Evolutionary conservation across 2,329 filamentous ascomycete species (phyloP), one percentile per base, ranked within the genome.

Genomic region (Sclerotinia trifoliorum): DNA sequence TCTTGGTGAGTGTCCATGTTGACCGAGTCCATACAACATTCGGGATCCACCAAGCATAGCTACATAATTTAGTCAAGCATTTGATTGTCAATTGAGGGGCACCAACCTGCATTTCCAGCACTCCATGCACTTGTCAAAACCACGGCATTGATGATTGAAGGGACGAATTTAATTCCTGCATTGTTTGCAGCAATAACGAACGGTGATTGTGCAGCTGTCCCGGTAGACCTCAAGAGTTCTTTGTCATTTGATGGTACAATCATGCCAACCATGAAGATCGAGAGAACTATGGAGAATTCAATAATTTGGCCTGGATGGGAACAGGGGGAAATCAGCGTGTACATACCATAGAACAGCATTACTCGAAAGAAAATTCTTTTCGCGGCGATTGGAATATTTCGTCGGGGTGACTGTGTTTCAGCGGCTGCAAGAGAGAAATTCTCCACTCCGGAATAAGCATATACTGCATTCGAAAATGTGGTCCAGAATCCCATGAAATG

Each of bases 61-160:
- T 66, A 35, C 0, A 35, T 2, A 7, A n/a, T 8, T 56, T 32
- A 60, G 54, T 29, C 29, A 29, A 8, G 17, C 17, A 4, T 26
- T n/a, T 21, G 10, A 15, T 15, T 6, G 21, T 6, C 4, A 2
- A 3, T 3, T 6, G 2, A 29, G 10, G 4, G 8, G 3, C 8
- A 35, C 42, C 17, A 11, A 62, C 65, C 65, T 72, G 89, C 86
- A 73, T 93, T 93, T 0, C 85, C 88, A 0, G 90, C 84, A 0
- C 89, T 92, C 79, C 86, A 89, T 0, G 88, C 90, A 0, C 88
- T 90, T 0, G 88, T 91, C 71, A 93, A 83, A 72, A 94, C 88
- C 32, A 93, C 83, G 44, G 90, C 90, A 77, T 94, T 94, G 78
- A 94, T 88, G 65, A 94, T 85, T 8, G 86, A 87, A 0, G 90